Conservation (phyloP, 2,329 filamentous ascomycete species). For the Fusarium setosum region DNA sequence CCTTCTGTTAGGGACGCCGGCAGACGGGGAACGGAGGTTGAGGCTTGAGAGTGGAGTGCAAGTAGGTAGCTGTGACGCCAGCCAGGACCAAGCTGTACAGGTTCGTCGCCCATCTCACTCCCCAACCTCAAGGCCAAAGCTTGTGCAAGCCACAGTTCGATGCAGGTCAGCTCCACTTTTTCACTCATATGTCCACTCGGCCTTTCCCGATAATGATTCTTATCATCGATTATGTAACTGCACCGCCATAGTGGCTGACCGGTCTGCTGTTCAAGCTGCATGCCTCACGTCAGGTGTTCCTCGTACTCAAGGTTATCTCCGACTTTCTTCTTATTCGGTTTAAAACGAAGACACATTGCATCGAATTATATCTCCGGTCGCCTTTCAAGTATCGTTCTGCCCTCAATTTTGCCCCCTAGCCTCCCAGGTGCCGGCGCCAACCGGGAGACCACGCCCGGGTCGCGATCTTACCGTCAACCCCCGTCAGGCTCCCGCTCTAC, state of each 20-base stretch:
- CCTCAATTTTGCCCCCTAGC: conserved; percentile 7
- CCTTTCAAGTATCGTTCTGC: neutral
- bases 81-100: conserved; percentile 28
- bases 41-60: conserved; percentile 27
- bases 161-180: conserved; percentile 10
- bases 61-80: conserved; percentile 46
- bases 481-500: conserved; percentile 13
- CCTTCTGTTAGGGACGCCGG: conserved; percentile 29
- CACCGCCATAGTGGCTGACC: conserved; percentile 44
- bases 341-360: conserved; percentile 29
- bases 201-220: conserved; percentile 11
- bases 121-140: neutral
- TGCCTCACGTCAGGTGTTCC: conserved; percentile 42
- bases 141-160: conserved; percentile 35
- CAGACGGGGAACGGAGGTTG: conserved; percentile 37
- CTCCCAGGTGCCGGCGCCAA: conserved; percentile 33
- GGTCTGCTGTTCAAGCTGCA: conserved; percentile 39
- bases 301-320: conserved; percentile 29
- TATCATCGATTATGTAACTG: conserved; percentile 45
- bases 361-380: conserved; percentile 12
- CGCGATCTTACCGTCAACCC: conserved; percentile 20
- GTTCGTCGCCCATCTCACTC: conserved; percentile 11
- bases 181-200: conserved; percentile 27
- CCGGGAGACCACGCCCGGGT: conserved; percentile 10
- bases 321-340: conserved; percentile 34